phyloP scores from a whole-genome alignment of 306 rosid species.

The Canavalia gladiata region DNA sequence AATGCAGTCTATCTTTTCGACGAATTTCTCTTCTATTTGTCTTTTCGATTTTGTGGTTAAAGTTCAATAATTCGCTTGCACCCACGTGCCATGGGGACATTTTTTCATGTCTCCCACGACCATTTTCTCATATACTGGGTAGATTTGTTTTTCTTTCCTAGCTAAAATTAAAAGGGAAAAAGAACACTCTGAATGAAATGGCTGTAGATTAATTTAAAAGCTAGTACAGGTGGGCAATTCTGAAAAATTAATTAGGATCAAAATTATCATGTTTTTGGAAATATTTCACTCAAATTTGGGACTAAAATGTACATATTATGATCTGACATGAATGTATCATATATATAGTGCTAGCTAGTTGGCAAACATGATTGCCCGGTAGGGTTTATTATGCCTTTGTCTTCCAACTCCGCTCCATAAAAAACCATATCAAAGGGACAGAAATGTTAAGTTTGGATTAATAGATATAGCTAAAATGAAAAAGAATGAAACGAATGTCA shows the following conservation, averaged over 20 bases:
- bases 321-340: constrained; percentile 4
- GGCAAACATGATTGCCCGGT: constrained; percentile 35
- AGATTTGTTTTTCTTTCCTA: not conserved
- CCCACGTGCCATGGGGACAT: constrained; percentile 49
- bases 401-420: not conserved
- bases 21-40: constrained; percentile 15
- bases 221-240: not conserved
- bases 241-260: not conserved
- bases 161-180: not conserved
- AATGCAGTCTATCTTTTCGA: not conserved
- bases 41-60: not conserved
- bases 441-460: constrained; percentile 5
- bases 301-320: constrained; percentile 25
- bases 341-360: constrained; percentile 2
- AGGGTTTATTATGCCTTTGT: constrained; percentile 14
- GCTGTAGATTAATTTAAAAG: constrained; percentile 15
- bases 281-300: constrained; percentile 14
- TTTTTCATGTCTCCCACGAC: constrained; percentile 8
- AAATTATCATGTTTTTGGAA: constrained; percentile 1
- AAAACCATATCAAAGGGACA: not conserved
- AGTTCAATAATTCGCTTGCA: constrained; percentile 10
- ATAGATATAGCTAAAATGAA: not conserved
- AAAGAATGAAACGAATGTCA: not conserved
- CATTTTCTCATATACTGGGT: not conserved
- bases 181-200: constrained; percentile 34